Evolutionary conservation across 2,329 filamentous ascomycete species (phyloP).

Genomic region (Alternaria brassicae): DNA sequence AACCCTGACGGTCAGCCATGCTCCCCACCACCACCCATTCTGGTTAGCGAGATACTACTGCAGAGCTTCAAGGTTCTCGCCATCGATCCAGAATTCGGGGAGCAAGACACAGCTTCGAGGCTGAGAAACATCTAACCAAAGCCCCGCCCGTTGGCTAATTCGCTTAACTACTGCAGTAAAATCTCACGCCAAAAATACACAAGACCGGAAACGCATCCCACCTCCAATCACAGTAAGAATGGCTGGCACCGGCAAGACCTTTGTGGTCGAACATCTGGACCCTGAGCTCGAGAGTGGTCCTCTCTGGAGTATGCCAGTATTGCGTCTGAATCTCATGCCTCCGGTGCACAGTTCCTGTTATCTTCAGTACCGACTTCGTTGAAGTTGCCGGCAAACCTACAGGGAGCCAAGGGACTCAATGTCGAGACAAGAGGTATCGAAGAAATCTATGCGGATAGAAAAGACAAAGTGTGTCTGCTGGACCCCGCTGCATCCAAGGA

Average conservation of each 20-base stretch:
- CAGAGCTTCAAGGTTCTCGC: slow-evolving; percentile 35
- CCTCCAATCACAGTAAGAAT: slow-evolving; percentile 29
- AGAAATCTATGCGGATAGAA: slow-evolving; percentile 75
- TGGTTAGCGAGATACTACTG: slow-evolving; percentile 36
- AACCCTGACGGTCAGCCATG: slow-evolving; percentile 20
- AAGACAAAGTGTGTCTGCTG: slow-evolving; percentile 82
- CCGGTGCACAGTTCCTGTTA: slow-evolving; percentile 75
- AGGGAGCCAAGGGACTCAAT: slow-evolving; percentile 66
- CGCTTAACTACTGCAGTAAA: slow-evolving; percentile 8
- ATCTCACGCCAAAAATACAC: slow-evolving; percentile 9
- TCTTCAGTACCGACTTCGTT: slow-evolving; percentile 78
- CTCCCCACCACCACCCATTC: slow-evolving; percentile 31
- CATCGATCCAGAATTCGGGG: slow-evolving; percentile 19
- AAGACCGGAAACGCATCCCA: slow-evolving; percentile 23
- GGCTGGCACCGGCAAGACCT: slow-evolving; percentile 66
- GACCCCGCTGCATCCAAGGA: slow-evolving; percentile 86
- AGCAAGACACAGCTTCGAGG: not conserved
- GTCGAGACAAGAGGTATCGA: slow-evolving; percentile 82
- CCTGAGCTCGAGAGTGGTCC: slow-evolving; percentile 95
- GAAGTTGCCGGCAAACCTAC: slow-evolving; percentile 65
- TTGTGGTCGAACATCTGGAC: slow-evolving; percentile 96
- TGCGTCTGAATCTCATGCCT: slow-evolving; percentile 75
- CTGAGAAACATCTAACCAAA: not conserved
- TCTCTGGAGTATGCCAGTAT: slow-evolving; percentile 91
- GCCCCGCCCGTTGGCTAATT: slow-evolving; percentile 3